Conservation (phyloP, 257 asterid species). For the Nicotiana benthamiana region DNA sequence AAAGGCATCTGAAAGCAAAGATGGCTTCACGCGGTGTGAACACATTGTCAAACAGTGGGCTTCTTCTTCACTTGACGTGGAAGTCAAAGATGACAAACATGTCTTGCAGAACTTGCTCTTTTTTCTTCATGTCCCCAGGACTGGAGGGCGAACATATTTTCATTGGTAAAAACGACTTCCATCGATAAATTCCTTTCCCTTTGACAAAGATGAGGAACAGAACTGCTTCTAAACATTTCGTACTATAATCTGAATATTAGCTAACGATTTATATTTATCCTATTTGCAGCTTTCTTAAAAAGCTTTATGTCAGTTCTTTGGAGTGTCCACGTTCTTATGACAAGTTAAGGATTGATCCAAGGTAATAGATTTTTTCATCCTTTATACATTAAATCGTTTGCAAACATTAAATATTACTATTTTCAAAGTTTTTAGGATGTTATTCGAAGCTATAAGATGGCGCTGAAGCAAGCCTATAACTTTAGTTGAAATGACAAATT, state of each 20-base stretch:
- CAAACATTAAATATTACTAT: not conserved
- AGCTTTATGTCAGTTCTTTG: constrained; percentile 51
- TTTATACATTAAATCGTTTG: not conserved
- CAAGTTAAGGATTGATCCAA: constrained; percentile 77
- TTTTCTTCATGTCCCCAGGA: constrained; percentile 95
- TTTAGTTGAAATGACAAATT: not conserved
- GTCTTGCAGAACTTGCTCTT: constrained; percentile 72
- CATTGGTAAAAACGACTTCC: constrained; percentile 50
- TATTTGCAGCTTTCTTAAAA: constrained; percentile 65
- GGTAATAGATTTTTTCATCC: constrained; percentile 33
- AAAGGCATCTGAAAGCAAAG: constrained; percentile 35
- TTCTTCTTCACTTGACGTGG: constrained; percentile 49
- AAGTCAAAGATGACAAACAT: constrained; percentile 56
- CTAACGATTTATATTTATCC: not conserved
- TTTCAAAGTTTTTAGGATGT: not conserved
- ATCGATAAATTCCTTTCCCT: not conserved
- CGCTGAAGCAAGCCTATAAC: not conserved
- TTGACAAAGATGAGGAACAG: not conserved
- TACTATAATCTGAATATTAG: not conserved
- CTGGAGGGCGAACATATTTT: constrained; percentile 91
- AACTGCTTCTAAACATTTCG: not conserved
- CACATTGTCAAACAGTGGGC: constrained; percentile 74
- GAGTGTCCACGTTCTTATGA: constrained; percentile 98
- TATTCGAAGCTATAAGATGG: not conserved
- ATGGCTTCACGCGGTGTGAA: constrained; percentile 54